These are phyloP conservation scores for Pseudophaeomoniella oleicola DNA, from an alignment of 2,329 filamentous ascomycete genomes.

Conservation along the genomic window DNA sequence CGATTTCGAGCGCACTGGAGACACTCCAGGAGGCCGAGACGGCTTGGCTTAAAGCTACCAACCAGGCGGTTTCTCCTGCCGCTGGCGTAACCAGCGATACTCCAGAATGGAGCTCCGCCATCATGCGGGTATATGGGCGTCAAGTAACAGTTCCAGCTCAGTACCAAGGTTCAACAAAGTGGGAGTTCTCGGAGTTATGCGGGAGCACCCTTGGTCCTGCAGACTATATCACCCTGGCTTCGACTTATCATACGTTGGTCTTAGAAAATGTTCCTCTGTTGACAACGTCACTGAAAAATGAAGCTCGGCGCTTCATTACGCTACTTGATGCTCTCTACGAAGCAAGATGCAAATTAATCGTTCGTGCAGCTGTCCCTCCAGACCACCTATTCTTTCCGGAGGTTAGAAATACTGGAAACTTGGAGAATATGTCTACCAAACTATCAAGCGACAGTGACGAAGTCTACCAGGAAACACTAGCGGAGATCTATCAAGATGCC, in stretches of 20 bases:
- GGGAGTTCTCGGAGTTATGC: constrained; percentile 57
- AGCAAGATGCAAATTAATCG: constrained; percentile 60
- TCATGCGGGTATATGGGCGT: constrained; percentile 32
- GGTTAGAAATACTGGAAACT: constrained; percentile 9
- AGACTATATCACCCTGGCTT: constrained; percentile 71
- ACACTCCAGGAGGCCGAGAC: not conserved
- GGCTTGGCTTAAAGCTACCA: not conserved
- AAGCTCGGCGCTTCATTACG: constrained; percentile 67
- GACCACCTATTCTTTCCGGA: constrained; percentile 70
- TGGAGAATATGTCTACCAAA: constrained; percentile 2
- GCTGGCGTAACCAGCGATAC: not conserved
- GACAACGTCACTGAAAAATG: constrained; percentile 57
- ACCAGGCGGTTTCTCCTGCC: not conserved
- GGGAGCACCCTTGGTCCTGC: constrained; percentile 54
- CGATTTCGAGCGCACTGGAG: not conserved
- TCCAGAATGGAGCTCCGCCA: constrained; percentile 9
- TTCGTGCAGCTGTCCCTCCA: constrained; percentile 52
- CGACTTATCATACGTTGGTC: constrained; percentile 64
- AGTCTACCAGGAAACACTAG: constrained; percentile 49
- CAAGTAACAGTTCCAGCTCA: constrained; percentile 44
- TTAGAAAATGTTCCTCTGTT: constrained; percentile 56
- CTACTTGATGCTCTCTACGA: constrained; percentile 70
- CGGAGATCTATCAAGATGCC: constrained; percentile 66
- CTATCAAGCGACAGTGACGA: constrained; percentile 28
- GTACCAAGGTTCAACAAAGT: constrained; percentile 42